Conservation (phyloP, 2,329 filamentous ascomycete species). For the Apiospora marii region DNA sequence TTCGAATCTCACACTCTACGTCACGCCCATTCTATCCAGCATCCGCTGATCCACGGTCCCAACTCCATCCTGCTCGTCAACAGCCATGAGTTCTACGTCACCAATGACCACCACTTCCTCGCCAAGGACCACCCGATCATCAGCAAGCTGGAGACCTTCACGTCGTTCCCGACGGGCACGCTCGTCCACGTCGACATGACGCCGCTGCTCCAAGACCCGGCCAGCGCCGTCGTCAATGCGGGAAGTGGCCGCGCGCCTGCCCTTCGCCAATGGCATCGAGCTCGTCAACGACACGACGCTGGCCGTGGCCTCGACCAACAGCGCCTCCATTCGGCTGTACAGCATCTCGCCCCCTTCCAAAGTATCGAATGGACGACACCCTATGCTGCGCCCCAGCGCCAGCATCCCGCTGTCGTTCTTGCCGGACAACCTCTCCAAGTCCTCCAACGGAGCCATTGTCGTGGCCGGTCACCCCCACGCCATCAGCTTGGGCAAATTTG, state of each 20-base stretch:
- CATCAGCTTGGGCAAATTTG: slow-evolving; percentile 42
- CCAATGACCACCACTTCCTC: slow-evolving; percentile 50
- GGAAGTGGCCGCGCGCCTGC: slow-evolving; percentile 41
- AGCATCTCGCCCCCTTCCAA: slow-evolving; percentile 27
- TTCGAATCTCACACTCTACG: slow-evolving; percentile 42
- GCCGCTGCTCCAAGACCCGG: slow-evolving; percentile 29
- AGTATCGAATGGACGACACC: slow-evolving; percentile 14
- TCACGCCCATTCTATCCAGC: slow-evolving; percentile 46
- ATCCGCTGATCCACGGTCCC: slow-evolving; percentile 48
- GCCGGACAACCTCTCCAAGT: slow-evolving; percentile 50
- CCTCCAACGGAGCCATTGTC: slow-evolving; percentile 42
- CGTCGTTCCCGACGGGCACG: slow-evolving; percentile 42
- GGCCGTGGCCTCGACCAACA: slow-evolving; percentile 47
- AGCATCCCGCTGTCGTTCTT: slow-evolving; percentile 45
- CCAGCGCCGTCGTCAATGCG: slow-evolving; percentile 31
- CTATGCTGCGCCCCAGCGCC: slow-evolving; percentile 30
- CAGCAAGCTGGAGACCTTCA: slow-evolving; percentile 44
- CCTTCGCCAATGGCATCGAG: slow-evolving; percentile 53
- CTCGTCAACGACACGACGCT: slow-evolving; percentile 48
- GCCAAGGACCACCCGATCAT: slow-evolving; percentile 37
- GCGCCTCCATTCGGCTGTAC: slow-evolving; percentile 42
- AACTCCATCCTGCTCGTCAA: slow-evolving; percentile 49
- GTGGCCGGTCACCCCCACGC: slow-evolving; percentile 51
- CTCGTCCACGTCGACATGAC: slow-evolving; percentile 47
- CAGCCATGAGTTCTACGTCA: slow-evolving; percentile 48